Conservation (phyloP, 2,329 filamentous ascomycete species). For the Aspergillus proliferans region DNA sequence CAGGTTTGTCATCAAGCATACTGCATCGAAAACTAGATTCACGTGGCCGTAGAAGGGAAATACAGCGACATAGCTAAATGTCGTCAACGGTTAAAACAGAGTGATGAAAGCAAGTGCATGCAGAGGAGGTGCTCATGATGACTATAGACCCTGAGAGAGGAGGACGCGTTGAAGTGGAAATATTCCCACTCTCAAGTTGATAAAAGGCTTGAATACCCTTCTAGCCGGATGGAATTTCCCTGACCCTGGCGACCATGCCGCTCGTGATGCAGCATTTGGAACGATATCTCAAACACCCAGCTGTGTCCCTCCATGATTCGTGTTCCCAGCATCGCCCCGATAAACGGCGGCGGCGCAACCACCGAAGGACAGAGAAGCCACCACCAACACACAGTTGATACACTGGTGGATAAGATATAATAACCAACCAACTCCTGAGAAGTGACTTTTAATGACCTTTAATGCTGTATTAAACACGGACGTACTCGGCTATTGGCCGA, state of each 20-base stretch:
- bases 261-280: conserved; percentile 53
- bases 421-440: too few species aligned
- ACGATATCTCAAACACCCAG: conserved; percentile 57
- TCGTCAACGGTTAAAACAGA: conserved; percentile 38
- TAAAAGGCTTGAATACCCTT: conserved; percentile 34
- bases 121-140: conserved; percentile 60
- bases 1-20: conserved; percentile 46
- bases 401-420: too few species aligned
- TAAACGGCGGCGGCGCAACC: too few species aligned
- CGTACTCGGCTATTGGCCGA: too few species aligned
- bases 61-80: conserved; percentile 56
- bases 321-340: too few species aligned
- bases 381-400: too few species aligned
- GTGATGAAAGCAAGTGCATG: conserved; percentile 34
- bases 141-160: conserved; percentile 63
- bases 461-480: too few species aligned
- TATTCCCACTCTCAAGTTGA: conserved; percentile 49
- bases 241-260: conserved; percentile 9
- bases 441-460: too few species aligned
- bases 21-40: conserved; percentile 37
- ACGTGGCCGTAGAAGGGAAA: conserved; percentile 63
- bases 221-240: conserved; percentile 18
- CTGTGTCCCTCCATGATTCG: conserved; percentile 42
- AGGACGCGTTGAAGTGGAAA: conserved; percentile 67
- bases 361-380: too few species aligned